Percentiles rank a stretch among this genome's conserved stretches.
Conservation (phyloP, 306 rosid genomes). For the Quillaja saponaria region DNA sequence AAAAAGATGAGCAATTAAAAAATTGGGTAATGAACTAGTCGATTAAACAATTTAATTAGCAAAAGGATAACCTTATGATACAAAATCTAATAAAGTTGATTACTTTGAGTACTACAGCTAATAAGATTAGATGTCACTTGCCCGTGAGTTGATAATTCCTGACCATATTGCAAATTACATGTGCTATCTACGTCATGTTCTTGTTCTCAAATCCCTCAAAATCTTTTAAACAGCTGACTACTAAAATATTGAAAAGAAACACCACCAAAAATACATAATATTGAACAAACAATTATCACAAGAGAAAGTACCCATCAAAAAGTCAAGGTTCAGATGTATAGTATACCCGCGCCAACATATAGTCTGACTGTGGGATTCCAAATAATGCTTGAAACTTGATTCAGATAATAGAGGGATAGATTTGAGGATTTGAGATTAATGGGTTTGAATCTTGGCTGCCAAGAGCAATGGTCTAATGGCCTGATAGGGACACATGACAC, state of each 20-base stretch:
- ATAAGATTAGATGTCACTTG: constrained; percentile 45
- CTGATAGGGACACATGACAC: constrained; percentile 14
- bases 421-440: not conserved
- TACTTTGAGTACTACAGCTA: constrained; percentile 12
- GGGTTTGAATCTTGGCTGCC: not conserved
- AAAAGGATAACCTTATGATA: constrained; percentile 35
- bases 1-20: not conserved
- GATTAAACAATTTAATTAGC: constrained; percentile 12
- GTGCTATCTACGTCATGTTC: constrained; percentile 15
- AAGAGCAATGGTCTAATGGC: not conserved
- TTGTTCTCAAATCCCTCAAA: not conserved
- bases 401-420: not conserved
- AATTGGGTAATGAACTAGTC: constrained; percentile 7
- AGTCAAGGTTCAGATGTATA: constrained; percentile 41
- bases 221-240: not conserved
- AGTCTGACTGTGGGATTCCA: constrained; percentile 39
- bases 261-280: no score
- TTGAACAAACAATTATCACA: no score
- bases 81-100: constrained; percentile 27
- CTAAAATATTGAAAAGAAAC: constrained; percentile 3
- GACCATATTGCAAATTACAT: not conserved
- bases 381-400: constrained; percentile 24
- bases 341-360: constrained; percentile 15
- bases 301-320: no score
- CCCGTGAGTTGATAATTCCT: not conserved